Conservation (phyloP, 2,329 filamentous ascomycete species). For the Fusarium tupiense region DNA sequence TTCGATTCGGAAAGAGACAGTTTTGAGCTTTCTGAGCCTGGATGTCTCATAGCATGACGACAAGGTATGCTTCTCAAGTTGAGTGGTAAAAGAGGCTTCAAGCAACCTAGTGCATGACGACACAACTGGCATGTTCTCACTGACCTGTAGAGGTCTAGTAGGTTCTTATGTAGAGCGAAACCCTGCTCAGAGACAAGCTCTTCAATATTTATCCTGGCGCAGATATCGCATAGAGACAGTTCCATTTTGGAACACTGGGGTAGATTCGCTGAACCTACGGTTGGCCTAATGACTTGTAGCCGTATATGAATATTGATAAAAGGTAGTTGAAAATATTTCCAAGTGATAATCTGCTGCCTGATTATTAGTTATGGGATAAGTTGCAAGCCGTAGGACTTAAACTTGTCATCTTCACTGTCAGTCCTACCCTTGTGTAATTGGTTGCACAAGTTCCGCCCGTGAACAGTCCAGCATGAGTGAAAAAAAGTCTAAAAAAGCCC, state of each 20-base stretch:
- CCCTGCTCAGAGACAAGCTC: background rate
- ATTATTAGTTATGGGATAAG: background rate
- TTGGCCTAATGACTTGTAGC: background rate
- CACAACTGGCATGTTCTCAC: background rate
- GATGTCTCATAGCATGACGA: background rate
- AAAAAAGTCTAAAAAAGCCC: background rate
- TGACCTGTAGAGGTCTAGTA: background rate
- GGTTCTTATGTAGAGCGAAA: background rate
- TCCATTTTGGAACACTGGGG: background rate
- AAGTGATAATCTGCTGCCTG: background rate
- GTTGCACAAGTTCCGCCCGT: background rate
- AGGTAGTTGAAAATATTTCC: accelerated
- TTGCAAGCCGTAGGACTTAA: background rate
- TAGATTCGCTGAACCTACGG: background rate
- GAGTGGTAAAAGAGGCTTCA: background rate
- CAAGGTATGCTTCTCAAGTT: background rate
- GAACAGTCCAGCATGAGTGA: background rate
- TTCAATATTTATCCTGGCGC: background rate
- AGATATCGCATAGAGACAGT: background rate
- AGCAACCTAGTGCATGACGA: background rate
- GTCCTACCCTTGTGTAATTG: background rate
- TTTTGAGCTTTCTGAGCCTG: background rate
- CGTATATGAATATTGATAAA: background rate
- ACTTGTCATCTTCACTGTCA: background rate
- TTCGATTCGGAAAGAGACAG: background rate